These are phyloP conservation scores for Collybiopsis confluens DNA, from an alignment of 768 basidiomycete genomes.

Conservation along the genomic window DNA sequence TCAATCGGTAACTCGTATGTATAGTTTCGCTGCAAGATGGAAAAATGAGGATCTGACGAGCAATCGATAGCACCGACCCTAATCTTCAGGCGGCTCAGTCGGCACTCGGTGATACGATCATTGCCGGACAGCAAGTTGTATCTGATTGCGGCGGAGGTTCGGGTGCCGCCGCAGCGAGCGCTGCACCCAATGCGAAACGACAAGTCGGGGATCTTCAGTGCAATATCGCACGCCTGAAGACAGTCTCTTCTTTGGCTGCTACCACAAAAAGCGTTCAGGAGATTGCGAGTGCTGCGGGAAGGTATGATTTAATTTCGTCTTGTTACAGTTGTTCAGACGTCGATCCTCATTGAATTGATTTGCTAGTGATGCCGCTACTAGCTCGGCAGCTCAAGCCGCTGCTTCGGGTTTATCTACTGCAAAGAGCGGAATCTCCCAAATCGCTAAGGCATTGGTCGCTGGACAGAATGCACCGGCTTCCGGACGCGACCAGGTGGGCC, in stretches of 20 bases:
- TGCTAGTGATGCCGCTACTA: constrained; percentile 13
- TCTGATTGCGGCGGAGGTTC: neutral
- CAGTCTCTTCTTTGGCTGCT: constrained; percentile 19
- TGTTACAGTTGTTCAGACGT: neutral
- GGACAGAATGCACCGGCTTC: constrained; percentile 12
- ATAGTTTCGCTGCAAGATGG: neutral
- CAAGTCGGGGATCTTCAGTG: constrained; percentile 26
- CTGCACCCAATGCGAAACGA: constrained; percentile 16
- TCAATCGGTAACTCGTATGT: constrained; percentile 8
- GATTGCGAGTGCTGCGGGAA: constrained; percentile 3
- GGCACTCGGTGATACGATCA: neutral
- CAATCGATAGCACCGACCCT: neutral
- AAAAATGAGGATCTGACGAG: too few relatives aligned
- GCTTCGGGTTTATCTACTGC: constrained; percentile 11
- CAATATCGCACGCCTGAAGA: constrained; percentile 27
- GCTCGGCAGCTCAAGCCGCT: constrained; percentile 10
- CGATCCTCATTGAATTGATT: neutral
- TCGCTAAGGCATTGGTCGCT: constrained; percentile 13
- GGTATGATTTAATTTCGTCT: constrained; percentile 8
- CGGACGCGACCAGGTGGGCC: constrained; percentile 11
- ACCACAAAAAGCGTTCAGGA: constrained; percentile 12
- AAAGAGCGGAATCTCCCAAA: constrained; percentile 11
- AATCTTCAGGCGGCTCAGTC: neutral
- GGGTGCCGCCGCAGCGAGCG: neutral
- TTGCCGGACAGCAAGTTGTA: neutral